These are phyloP conservation scores for Talaromyces proteolyticus DNA, from an alignment of 495 filamentous ascomycete genomes.

Conservation along the genomic window DNA sequence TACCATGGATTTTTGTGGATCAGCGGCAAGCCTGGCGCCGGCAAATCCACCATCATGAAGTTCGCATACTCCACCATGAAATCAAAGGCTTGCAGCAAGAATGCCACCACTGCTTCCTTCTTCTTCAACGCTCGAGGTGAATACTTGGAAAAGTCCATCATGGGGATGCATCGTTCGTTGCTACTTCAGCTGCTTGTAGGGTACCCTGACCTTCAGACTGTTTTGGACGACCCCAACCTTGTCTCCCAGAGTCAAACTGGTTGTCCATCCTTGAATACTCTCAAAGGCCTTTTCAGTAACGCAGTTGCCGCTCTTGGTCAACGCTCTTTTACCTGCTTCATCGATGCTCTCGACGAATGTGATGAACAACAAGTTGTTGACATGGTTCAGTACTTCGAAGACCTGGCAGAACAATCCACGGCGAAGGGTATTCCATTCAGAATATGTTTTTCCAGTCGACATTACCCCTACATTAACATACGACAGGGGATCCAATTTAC, in stretches of 20 bases:
- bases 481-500: constrained; percentile 5
- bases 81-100: neutral
- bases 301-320: too few species aligned
- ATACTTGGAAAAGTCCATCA: constrained; percentile 40
- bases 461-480: constrained; percentile 17
- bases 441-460: constrained; percentile 19
- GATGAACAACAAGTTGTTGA: constrained; percentile 7
- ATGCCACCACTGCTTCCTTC: constrained; percentile 29
- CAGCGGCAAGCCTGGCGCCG: constrained; percentile 16
- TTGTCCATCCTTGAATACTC: neutral
- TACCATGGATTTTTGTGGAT: constrained; percentile 23
- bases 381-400: constrained; percentile 8
- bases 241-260: constrained; percentile 1
- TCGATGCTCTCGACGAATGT: constrained; percentile 38
- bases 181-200: constrained; percentile 24
- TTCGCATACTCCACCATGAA: constrained; percentile 8
- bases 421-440: neutral
- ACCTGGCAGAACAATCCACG: constrained; percentile 2
- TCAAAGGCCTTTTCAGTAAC: constrained; percentile 6
- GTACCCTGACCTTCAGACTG: constrained; percentile 15
- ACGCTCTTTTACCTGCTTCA: constrained; percentile 17
- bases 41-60: constrained; percentile 19
- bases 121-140: constrained; percentile 48
- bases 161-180: constrained; percentile 51
- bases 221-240: constrained; percentile 11